Percentiles rank a stretch among this genome's conserved stretches.
Evolutionary conservation across 2,329 filamentous ascomycete genomes (phyloP).

Genomic region (Botrytis deweyae): DNA sequence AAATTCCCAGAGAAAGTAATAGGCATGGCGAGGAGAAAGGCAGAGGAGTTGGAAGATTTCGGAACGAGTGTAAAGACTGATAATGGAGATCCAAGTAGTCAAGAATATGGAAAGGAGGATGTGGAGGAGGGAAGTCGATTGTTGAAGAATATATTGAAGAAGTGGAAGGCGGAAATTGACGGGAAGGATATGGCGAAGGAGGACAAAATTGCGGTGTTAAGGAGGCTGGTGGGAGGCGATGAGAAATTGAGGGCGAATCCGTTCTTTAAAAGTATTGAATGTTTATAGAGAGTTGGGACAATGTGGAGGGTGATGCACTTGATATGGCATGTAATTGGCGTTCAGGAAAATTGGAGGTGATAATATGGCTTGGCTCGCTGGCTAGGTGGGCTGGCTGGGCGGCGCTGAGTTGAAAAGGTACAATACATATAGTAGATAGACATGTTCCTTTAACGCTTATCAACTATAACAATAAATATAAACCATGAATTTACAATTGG

Average conservation of each 20-base stretch:
- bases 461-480: neutral
- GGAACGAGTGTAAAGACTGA: conserved; percentile 68
- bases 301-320: neutral
- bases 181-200: conserved; percentile 60
- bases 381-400: neutral
- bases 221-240: conserved; percentile 74
- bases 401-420: neutral
- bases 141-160: conserved; percentile 77
- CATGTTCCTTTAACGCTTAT: neutral
- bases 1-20: conserved; percentile 96
- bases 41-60: conserved; percentile 97
- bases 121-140: conserved; percentile 84
- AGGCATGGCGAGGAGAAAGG: conserved; percentile 98
- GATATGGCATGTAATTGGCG: neutral
- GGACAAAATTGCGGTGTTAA: conserved; percentile 76
- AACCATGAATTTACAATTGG: fast-evolving
- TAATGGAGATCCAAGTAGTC: conserved; percentile 30
- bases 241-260: conserved; percentile 62
- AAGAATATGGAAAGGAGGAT: conserved; percentile 73
- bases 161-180: conserved; percentile 75
- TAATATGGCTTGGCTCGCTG: neutral
- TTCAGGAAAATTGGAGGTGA: no score
- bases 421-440: neutral
- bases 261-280: conserved; percentile 64
- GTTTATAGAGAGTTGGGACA: conserved; percentile 29